Percentiles rank a stretch among this genome's conserved stretches.
Evolutionary conservation across 805 yeast genomes (phyloP).

Genomic region (Cyberlindnera maritima): DNA sequence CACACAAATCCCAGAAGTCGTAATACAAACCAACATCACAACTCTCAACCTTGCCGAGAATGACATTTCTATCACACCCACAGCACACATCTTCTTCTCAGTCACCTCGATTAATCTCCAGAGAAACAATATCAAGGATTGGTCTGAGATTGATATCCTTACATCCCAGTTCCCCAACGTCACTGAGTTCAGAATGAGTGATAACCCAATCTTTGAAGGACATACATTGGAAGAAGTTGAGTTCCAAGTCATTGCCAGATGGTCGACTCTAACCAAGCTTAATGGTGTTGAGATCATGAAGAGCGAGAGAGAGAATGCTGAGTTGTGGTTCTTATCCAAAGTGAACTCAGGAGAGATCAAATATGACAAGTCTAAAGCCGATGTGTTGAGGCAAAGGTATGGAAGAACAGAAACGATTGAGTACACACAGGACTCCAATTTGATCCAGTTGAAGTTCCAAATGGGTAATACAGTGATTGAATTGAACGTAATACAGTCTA

Average conservation of each 20-base stretch:
- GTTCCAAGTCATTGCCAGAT: slow-evolving; percentile 45
- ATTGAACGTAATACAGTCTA: slow-evolving; percentile 26
- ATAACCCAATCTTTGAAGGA: slow-evolving; percentile 46
- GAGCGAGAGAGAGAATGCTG: slow-evolving; percentile 59
- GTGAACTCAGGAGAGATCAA: slow-evolving; percentile 32
- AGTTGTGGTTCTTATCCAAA: slow-evolving; percentile 59
- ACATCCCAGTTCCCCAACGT: slow-evolving; percentile 39
- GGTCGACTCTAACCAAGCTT: slow-evolving; percentile 37
- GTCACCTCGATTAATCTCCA: slow-evolving; percentile 47
- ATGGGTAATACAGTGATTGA: not conserved
- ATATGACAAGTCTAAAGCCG: slow-evolving; percentile 20
- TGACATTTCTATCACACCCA: slow-evolving; percentile 30
- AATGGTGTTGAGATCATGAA: slow-evolving; percentile 55
- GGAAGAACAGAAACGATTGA: slow-evolving; percentile 29
- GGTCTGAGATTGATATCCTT: slow-evolving; percentile 50
- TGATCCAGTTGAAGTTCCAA: slow-evolving; percentile 7
- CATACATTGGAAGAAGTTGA: slow-evolving; percentile 24
- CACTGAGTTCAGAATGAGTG: slow-evolving; percentile 43
- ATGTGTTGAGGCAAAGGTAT: slow-evolving; percentile 16
- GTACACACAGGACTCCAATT: not conserved
- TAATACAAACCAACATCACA: slow-evolving; percentile 6
- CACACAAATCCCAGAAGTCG: slow-evolving; percentile 10
- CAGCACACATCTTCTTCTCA: not conserved
- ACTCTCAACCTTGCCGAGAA: slow-evolving; percentile 16
- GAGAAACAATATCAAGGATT: slow-evolving; percentile 42